Conservation (phyloP, 495 filamentous ascomycete genomes). For the Aspergillus panamensis region DNA sequence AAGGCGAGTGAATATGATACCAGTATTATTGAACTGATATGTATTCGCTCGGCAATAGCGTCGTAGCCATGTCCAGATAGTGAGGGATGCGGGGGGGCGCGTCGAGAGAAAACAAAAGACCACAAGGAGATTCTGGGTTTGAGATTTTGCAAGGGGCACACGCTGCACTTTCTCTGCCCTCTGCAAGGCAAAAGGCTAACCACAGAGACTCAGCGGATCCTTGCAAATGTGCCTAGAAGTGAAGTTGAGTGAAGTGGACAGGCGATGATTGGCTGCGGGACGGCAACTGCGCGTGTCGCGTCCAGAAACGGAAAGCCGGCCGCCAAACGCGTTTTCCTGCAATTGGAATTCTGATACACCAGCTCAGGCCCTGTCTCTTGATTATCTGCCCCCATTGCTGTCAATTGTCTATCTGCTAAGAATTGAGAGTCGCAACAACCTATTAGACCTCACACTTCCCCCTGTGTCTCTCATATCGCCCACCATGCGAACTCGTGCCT, state of each 20-base stretch:
- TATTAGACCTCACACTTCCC: neutral
- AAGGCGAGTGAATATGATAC: conserved; percentile 1
- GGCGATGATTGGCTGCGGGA: conserved; percentile 26
- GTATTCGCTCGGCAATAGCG: neutral
- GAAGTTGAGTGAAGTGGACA: neutral
- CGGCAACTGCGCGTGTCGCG: conserved; percentile 29
- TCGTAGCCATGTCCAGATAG: conserved; percentile 19
- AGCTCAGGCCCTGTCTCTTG: neutral
- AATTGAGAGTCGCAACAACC: no score
- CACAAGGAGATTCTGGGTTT: neutral
- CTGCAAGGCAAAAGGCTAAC: neutral
- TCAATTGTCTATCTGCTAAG: no score
- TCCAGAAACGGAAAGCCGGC: conserved; percentile 5
- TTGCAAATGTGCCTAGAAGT: neutral
- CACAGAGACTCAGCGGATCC: neutral
- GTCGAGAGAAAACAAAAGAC: neutral
- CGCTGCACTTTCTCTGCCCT: conserved; percentile 1
- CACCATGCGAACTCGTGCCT: conserved; percentile 33
- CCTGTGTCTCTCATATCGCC: neutral
- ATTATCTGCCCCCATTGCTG: neutral
- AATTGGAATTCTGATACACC: conserved; percentile 1
- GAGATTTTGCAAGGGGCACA: neutral
- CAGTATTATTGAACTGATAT: conserved; percentile 4
- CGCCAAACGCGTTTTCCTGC: conserved; percentile 20
- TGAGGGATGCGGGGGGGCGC: conserved; percentile 18